Evolutionary conservation across 768 basidiomycete genomes (phyloP).

Genomic region (Suillus subluteus): DNA sequence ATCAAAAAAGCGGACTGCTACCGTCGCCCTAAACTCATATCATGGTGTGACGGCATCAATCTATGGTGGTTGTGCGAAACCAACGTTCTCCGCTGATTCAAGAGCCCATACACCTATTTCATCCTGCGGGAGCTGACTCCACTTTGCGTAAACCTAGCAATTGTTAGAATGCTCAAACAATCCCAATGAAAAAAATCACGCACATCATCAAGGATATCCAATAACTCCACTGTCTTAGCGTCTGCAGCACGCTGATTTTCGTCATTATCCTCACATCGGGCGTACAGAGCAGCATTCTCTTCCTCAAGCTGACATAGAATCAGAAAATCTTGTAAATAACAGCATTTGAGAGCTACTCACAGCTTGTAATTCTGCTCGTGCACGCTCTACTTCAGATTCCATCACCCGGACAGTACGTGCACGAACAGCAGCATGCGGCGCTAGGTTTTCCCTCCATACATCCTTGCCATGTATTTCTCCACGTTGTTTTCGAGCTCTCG

Average conservation of each 20-base stretch:
- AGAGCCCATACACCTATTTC: slow-evolving; percentile 58
- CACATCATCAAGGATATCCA: slow-evolving; percentile 61
- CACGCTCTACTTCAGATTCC: slow-evolving; percentile 42
- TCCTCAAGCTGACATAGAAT: slow-evolving; percentile 51
- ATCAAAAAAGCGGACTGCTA: slow-evolving; percentile 22
- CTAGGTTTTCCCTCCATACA: slow-evolving; percentile 66
- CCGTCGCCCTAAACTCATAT: background rate
- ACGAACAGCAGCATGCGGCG: slow-evolving; percentile 62
- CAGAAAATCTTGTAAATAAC: background rate
- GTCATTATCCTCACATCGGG: slow-evolving; percentile 53
- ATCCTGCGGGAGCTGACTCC: slow-evolving; percentile 61
- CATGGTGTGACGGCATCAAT: background rate
- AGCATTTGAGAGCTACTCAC: background rate
- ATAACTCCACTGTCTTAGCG: slow-evolving; percentile 45
- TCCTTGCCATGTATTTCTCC: slow-evolving; percentile 50
- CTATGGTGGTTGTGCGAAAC: slow-evolving; percentile 30
- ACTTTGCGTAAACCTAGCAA: slow-evolving; percentile 50
- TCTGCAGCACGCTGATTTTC: slow-evolving; percentile 50
- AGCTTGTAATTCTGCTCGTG: slow-evolving; percentile 40
- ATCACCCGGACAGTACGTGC: slow-evolving; percentile 68
- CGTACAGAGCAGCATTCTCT: slow-evolving; percentile 53
- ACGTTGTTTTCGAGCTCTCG: slow-evolving; percentile 54
- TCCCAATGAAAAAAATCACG: slow-evolving; percentile 17
- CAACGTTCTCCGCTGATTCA: slow-evolving; percentile 40
- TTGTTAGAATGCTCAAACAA: slow-evolving; percentile 13